phyloP scores from a whole-genome alignment of 1,284 basidiomycete genomes.

The Ganoderma sinense region DNA sequence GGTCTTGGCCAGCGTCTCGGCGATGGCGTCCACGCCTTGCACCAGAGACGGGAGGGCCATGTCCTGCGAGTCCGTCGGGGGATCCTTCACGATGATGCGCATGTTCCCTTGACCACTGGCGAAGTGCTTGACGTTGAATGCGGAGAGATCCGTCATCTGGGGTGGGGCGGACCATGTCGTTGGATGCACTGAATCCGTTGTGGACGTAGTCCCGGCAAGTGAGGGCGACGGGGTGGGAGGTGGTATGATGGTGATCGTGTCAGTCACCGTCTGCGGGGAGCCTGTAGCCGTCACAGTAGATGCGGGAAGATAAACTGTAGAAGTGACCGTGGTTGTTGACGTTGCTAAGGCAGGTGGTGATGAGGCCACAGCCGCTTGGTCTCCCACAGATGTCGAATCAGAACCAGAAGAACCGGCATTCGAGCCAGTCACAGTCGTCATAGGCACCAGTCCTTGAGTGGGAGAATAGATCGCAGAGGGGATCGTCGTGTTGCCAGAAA shows the following conservation, averaged over 20 bases:
- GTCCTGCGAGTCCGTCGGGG: conserved; percentile 30
- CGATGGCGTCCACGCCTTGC: neutral
- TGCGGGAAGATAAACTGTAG: conserved; percentile 39
- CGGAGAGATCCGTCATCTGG: conserved; percentile 61
- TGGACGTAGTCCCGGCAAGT: conserved; percentile 2
- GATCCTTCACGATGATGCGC: conserved; percentile 58
- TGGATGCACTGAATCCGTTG: neutral
- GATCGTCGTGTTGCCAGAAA: neutral
- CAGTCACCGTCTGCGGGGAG: conserved; percentile 42
- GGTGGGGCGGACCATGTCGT: conserved; percentile 59
- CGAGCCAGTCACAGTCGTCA: neutral
- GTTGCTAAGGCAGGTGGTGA: conserved; percentile 11
- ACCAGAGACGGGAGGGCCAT: neutral
- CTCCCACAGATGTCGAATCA: neutral
- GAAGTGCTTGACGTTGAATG: conserved; percentile 68
- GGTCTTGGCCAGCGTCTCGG: conserved; percentile 11
- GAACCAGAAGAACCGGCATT: neutral
- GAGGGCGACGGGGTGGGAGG: conserved; percentile 31
- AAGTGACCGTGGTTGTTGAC: conserved; percentile 17
- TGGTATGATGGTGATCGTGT: conserved; percentile 37
- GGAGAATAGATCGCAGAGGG: conserved; percentile 6
- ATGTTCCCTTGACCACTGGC: conserved; percentile 65
- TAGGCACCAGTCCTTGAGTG: neutral
- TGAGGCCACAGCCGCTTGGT: neutral
- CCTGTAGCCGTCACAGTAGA: conserved; percentile 44